Base-by-base conservation (phyloP, 176 grass and related monocot species). In the Oryza glumipatula region DNA sequence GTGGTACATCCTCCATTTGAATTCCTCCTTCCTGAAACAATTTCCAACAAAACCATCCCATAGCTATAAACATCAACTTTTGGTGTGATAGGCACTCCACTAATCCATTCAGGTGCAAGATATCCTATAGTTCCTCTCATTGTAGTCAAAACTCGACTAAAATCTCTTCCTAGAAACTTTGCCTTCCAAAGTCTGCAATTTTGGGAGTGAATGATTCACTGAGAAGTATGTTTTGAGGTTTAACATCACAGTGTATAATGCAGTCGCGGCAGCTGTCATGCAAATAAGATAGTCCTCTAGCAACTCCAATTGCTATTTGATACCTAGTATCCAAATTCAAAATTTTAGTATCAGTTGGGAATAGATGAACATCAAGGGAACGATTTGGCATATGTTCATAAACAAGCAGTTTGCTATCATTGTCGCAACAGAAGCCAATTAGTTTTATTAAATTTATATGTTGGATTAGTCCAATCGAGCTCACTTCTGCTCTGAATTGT, bases 201-300 rank as follows among this genome's bases (percentile, higher is more conserved):
- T 83, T 84, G 7, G 82, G 28, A 51, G 38, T 13, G 45, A 84
- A 84, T 2, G 61, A 67, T 24, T 44, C 21, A 24, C 66, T 61
- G 0, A 84, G 82, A 26, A 83, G 72, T 24, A 83, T 83, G 21
- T 83, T 83, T 24, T 83, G 28, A 3, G 72, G 81, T 21, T 84
- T 84, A 5, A 84, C 36, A 23, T 84, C 82, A 67, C 72, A 76
- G 8, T 84, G 82, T 76, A 84, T 84, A n/a, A 84, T 84, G 28
- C 73, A 84, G 12, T 84, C 44, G 12, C 47, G 87, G n/a, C 91
- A 90, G 19, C 84, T 71, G 56, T 93, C 91, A n/a, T 93, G 91
- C 39, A 93, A 74, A 68, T 90, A 93, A 26, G 74, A 74, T 71
- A 90, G 70, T 13, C 91, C 88, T 74, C 85, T 84, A 5, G 78